These are phyloP conservation scores for Suaeda aralocaspica DNA, from an alignment of 148 eudicot species.

Conservation along the genomic window DNA sequence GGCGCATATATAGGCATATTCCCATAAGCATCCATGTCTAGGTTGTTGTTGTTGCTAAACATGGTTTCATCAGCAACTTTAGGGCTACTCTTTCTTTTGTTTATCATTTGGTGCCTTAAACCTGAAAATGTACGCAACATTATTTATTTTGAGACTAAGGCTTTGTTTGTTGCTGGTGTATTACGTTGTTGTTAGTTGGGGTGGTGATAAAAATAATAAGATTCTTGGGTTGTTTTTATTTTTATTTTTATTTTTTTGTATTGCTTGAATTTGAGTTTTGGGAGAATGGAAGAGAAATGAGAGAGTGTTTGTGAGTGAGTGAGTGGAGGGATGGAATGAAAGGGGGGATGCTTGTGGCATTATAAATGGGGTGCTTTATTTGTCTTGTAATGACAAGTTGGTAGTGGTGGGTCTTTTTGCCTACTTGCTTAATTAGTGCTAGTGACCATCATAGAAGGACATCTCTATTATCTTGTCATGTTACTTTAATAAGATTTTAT, in stretches of 20 bases:
- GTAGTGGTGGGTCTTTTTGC: conserved; percentile 20
- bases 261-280: neutral
- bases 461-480: neutral
- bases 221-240: too few species aligned
- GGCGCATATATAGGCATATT: conserved; percentile 19
- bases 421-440: conserved; percentile 24
- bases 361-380: conserved; percentile 21
- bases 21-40: conserved; percentile 7
- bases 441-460: conserved; percentile 17
- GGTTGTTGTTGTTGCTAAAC: conserved; percentile 28
- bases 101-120: conserved; percentile 31
- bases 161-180: neutral
- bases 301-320: too few species aligned
- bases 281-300: neutral
- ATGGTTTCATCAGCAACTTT: conserved; percentile 66
- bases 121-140: conserved; percentile 29
- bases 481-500: conserved; percentile 5
- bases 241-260: too few species aligned
- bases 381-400: conserved; percentile 28
- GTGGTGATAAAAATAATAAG: neutral
- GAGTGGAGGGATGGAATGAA: neutral
- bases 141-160: neutral
- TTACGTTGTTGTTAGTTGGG: neutral
- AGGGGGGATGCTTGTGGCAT: neutral
- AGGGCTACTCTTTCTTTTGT: conserved; percentile 49